Conservation (phyloP, 257 asterid species). For the Hygrophila difformis region DNA sequence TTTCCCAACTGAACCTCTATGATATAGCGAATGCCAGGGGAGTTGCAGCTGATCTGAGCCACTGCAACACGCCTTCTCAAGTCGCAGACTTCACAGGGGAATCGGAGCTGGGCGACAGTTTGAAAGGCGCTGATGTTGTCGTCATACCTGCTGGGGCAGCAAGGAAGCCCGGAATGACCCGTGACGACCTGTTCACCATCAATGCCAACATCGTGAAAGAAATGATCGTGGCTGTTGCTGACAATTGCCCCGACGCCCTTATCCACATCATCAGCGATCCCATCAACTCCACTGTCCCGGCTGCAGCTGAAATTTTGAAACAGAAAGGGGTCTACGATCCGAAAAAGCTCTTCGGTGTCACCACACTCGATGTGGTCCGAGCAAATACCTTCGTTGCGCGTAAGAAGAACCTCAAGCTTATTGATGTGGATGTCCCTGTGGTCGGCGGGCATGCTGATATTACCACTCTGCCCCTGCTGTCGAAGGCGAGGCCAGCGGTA, state of each 20-base stretch:
- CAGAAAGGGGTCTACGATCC: slow-evolving; percentile 55
- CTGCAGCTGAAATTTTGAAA: slow-evolving; percentile 62
- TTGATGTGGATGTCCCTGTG: slow-evolving; percentile 63
- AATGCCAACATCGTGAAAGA: slow-evolving; percentile 55
- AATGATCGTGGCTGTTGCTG: slow-evolving; percentile 58
- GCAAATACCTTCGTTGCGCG: slow-evolving; percentile 56
- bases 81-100: slow-evolving; percentile 52
- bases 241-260: slow-evolving; percentile 58
- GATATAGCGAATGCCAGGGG: slow-evolving; percentile 66
- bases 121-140: slow-evolving; percentile 47
- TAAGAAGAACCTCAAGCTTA: slow-evolving; percentile 51
- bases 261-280: slow-evolving; percentile 66
- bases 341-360: slow-evolving; percentile 57
- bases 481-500: slow-evolving; percentile 49
- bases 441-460: slow-evolving; percentile 65
- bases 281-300: slow-evolving; percentile 62
- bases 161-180: slow-evolving; percentile 70
- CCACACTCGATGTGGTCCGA: slow-evolving; percentile 60
- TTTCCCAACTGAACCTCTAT: slow-evolving; percentile 41
- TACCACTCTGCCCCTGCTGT: slow-evolving; percentile 54
- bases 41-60: slow-evolving; percentile 63
- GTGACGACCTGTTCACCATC: slow-evolving; percentile 60
- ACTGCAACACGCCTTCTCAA: slow-evolving; percentile 60
- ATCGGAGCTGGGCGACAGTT: slow-evolving; percentile 36
- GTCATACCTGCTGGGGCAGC: slow-evolving; percentile 72